Evolutionary conservation across 805 yeast genomes (phyloP).

Genomic region (Pichia kluyveri): DNA sequence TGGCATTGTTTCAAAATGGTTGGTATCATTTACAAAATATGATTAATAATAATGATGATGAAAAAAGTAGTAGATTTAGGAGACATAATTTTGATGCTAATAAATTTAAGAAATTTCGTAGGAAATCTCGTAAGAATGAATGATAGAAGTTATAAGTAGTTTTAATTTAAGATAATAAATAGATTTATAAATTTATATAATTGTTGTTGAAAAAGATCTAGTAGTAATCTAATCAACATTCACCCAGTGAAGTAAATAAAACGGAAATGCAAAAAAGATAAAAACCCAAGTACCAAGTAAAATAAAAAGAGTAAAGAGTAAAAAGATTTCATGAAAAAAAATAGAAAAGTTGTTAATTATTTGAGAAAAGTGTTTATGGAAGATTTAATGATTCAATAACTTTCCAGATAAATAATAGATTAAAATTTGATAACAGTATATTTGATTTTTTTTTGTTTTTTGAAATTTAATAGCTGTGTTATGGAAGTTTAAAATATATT

Average conservation of each 20-base stretch:
- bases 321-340: background rate
- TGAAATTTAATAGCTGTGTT: background rate
- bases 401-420: too few relatives aligned
- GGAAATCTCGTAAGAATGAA: background rate
- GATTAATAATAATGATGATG: background rate
- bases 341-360: background rate
- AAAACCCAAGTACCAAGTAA: background rate
- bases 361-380: background rate
- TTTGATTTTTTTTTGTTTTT: background rate
- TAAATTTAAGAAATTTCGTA: background rate
- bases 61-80: background rate
- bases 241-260: background rate
- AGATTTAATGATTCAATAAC: background rate
- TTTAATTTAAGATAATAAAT: background rate
- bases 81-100: background rate
- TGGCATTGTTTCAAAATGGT: background rate
- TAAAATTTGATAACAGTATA: background rate
- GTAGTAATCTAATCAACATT: background rate
- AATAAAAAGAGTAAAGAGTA: background rate
- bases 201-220: background rate
- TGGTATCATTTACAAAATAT: background rate
- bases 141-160: background rate
- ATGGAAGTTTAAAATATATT: background rate
- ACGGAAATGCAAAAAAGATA: background rate
- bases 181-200: background rate